Evolutionary conservation across 164 flowering plant genomes (phyloP), one percentile per base, ranked within the genome.

Genomic region (Umbilicus rupestris): DNA sequence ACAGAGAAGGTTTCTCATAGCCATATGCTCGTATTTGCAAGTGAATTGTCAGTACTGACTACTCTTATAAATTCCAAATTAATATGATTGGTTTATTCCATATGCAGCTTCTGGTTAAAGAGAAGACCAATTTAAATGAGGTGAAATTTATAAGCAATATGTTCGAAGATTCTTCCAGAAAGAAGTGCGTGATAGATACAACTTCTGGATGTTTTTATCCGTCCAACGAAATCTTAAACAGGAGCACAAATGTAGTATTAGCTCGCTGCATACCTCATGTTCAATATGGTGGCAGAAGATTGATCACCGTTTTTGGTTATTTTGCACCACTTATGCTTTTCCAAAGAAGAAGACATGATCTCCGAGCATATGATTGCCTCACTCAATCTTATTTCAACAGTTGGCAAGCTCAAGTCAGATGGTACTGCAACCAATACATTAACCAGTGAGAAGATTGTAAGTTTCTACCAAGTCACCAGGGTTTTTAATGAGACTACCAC

Each of bases 301-400:
- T 59, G 69, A 72, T 90, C 87, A 37, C 73, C 42, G 68, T 76
- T 83, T 76, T 81, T 83, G 3, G 76, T 74, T 63, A 88, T 81
- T 76, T 82, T 85, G 78, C 97, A 88, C 97, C 97, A 91, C 66
- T 77, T 78, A 67, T 64, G 78, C 71, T 85, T 81, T 35, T 70
- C 77, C 60, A 35, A 7, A 16, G 85, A 78, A 64, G 81, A 70
- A 3, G 70, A 55, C 50, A 49, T 66, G 28, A 73, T 71, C 62
- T 80, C 83, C 11, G 95, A 83, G 68, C 78, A 78, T 64, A 88
- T 71, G 7, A 77, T 73, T 62, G 46, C 75, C 78, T 84, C 91
- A 66, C 81, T 69, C 37, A 75, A 78, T 29, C 55, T 75, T 52
- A 91, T 80, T 66, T 85, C 89, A 73, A 91, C 71, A 63, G 77